Evolutionary conservation across 1,284 basidiomycete species (phyloP).

Genomic region (Leccinum colubrinum): DNA sequence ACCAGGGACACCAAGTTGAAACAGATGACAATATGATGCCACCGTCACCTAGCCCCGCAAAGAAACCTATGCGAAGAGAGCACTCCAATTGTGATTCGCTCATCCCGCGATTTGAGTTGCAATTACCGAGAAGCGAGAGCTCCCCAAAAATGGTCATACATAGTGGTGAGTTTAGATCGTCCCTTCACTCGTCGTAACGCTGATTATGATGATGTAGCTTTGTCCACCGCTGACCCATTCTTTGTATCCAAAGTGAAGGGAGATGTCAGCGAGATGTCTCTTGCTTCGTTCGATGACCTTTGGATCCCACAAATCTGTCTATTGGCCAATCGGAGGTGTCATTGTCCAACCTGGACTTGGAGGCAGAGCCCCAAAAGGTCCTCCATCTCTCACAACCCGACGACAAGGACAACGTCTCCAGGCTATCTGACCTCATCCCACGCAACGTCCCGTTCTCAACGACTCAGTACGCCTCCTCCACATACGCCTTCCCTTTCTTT

Average conservation of each 20-base stretch:
- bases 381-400: conserved; percentile 15
- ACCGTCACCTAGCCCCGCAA: conserved; percentile 61
- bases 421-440: conserved; percentile 25
- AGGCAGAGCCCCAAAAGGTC: conserved; percentile 29
- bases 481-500: conserved; percentile 20
- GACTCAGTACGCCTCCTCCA: conserved; percentile 27
- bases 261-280: conserved; percentile 38
- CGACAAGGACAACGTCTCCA: conserved; percentile 11
- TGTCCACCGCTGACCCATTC: conserved; percentile 24
- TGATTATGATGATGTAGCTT: conserved; percentile 13
- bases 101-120: conserved; percentile 43
- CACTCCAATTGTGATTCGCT: conserved; percentile 30
- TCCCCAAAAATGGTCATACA: conserved; percentile 18
- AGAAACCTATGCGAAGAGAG: conserved; percentile 23
- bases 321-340: conserved; percentile 35
- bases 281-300: conserved; percentile 32
- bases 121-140: conserved; percentile 16
- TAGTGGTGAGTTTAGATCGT: conserved; percentile 14
- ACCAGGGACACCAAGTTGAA: conserved; percentile 38
- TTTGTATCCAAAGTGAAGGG: conserved; percentile 23
- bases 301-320: conserved; percentile 36
- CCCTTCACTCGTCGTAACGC: not conserved
- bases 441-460: conserved; percentile 23
- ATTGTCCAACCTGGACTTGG: conserved; percentile 30
- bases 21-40: conserved; percentile 52